Conservation (phyloP, 352 stramenopile species). For the Phytophthora brassicae region DNA sequence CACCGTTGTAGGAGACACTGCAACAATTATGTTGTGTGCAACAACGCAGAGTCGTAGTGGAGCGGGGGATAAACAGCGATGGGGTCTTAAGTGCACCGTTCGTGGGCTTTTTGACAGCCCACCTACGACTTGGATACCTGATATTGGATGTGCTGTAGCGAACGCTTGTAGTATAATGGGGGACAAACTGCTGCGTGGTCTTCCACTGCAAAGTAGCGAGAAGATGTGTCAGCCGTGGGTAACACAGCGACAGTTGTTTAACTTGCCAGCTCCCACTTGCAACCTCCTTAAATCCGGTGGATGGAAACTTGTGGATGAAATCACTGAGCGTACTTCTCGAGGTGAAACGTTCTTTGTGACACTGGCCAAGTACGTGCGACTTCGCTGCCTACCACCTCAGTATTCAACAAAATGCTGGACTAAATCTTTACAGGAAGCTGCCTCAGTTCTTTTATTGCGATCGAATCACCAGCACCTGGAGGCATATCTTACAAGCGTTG, state of each 20-base stretch:
- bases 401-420: constrained; percentile 21
- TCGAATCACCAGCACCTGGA: constrained; percentile 16
- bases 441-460: constrained; percentile 25
- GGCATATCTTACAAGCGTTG: constrained; percentile 10
- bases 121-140: constrained; percentile 28
- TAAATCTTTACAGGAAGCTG: constrained; percentile 27
- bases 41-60: constrained; percentile 57
- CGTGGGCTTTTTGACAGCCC: constrained; percentile 36
- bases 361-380: constrained; percentile 19
- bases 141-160: constrained; percentile 35
- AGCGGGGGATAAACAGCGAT: constrained; percentile 45
- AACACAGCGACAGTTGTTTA: constrained; percentile 30
- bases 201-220: constrained; percentile 32
- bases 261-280: constrained; percentile 15
- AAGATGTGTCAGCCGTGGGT: constrained; percentile 36
- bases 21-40: constrained; percentile 64
- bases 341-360: constrained; percentile 27
- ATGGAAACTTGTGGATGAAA: constrained; percentile 26
- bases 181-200: constrained; percentile 43
- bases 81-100: constrained; percentile 65
- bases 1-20: constrained; percentile 61
- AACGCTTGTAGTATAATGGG: constrained; percentile 40
- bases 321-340: constrained; percentile 20
- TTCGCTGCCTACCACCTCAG: constrained; percentile 23
- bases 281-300: constrained; percentile 16